These are phyloP conservation scores for Phytophthora podocarpi DNA, from an alignment of 352 stramenopile species.

Conservation along the genomic window DNA sequence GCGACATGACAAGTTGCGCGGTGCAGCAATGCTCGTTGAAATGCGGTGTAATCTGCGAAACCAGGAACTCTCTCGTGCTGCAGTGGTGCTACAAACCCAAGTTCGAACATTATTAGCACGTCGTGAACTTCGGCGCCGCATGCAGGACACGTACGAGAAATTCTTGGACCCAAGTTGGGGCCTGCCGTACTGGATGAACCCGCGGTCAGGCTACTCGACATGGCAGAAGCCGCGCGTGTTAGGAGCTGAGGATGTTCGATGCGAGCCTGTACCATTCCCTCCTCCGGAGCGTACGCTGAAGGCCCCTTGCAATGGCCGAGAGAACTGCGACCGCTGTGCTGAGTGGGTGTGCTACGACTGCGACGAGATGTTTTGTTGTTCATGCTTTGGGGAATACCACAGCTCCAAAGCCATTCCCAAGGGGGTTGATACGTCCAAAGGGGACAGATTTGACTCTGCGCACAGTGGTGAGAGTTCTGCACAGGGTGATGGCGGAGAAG, in stretches of 20 bases:
- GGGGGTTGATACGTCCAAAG: not conserved
- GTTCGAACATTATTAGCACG: conserved; percentile 42
- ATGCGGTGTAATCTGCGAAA: conserved; percentile 22
- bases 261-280: conserved; percentile 57
- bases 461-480: not conserved
- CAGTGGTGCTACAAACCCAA: conserved; percentile 41
- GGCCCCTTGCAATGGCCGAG: conserved; percentile 47
- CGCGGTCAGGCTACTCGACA: conserved; percentile 63
- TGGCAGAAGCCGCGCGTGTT: conserved; percentile 65
- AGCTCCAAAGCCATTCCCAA: conserved; percentile 32
- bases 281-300: conserved; percentile 39
- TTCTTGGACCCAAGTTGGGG: conserved; percentile 69
- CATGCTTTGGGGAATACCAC: conserved; percentile 49
- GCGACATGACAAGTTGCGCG: conserved; percentile 23
- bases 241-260: conserved; percentile 55
- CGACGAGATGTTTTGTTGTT: conserved; percentile 58
- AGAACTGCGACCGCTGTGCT: conserved; percentile 50
- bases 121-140: conserved; percentile 25
- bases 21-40: conserved; percentile 29
- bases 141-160: conserved; percentile 69
- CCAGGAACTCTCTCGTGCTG: conserved; percentile 19
- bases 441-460: not conserved
- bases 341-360: conserved; percentile 67
- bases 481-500: too few species aligned
- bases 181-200: conserved; percentile 78